A percentile compares a stretch with the other conserved stretches of the same genome.
Conservation (phyloP, 2,329 filamentous ascomycete species). For the Monosporascus cannonballus region DNA sequence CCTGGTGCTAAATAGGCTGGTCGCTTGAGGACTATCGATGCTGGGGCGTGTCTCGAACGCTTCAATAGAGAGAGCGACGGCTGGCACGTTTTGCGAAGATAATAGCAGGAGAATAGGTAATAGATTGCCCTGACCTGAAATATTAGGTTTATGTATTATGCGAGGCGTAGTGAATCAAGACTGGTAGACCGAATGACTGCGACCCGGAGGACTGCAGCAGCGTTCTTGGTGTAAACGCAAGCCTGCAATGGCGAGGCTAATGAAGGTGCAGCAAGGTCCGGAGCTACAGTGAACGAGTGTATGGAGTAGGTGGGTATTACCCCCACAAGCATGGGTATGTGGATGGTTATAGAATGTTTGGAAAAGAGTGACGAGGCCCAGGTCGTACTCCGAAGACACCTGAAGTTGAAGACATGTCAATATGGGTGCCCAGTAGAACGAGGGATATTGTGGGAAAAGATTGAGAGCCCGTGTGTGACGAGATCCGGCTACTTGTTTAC, state of each 20-base stretch:
- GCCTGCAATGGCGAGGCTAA: conserved; percentile 11
- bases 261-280: conserved; percentile 12
- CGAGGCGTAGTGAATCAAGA: background rate
- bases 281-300: conserved; percentile 12
- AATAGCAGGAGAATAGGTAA: background rate
- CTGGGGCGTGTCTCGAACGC: background rate
- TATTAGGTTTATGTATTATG: background rate
- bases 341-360: too few relatives aligned
- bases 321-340: conserved; percentile 5
- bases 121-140: background rate
- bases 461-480: conserved; percentile 11
- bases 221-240: conserved; percentile 5
- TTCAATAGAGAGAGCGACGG: background rate
- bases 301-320: conserved; percentile 3
- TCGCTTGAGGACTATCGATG: background rate
- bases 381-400: conserved; percentile 1
- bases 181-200: background rate
- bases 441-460: conserved; percentile 7
- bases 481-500: conserved; percentile 9
- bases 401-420: background rate
- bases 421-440: conserved; percentile 2
- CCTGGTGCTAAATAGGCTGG: background rate
- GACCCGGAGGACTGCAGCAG: conserved; percentile 11
- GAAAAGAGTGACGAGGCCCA: conserved; percentile 5
- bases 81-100: background rate